Base-by-base conservation (phyloP, 2,329 filamentous ascomycete species). In the Pestalotiopsis sp. region DNA sequence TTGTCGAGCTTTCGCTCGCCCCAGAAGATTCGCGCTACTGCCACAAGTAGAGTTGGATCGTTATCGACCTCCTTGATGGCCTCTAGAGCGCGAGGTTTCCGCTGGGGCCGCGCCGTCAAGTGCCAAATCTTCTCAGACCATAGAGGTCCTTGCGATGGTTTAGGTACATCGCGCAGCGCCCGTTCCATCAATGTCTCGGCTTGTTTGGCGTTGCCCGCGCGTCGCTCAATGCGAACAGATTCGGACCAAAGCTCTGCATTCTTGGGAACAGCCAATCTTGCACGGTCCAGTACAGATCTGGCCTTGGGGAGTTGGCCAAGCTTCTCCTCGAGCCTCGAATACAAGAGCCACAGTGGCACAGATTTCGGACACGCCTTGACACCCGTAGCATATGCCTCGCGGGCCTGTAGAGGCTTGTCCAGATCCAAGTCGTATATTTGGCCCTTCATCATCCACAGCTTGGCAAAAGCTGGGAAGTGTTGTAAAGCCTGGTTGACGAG, bases 391-490 rank as follows among this genome's bases (percentile, higher is more conserved):
- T 96, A 98, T 0, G 95, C 94, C 79, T 98, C 94, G 61, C 96
- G 90, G 3, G 96, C 96, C 80, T 96, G 93, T 0, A 92, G 91
- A 14, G 92, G 83, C 82, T 94, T 94, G 74, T 89, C 91, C 61
- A 94, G 87, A 58, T 91, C 88, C 13, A 39, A 9, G 77, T 98
- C 93, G 84, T 99, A 99, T 71, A 98, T 96, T 78, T 99, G 96
- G 0, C 97, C 96, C 82, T 99, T 99, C 84, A 97, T 93, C 93
- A 98, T 98, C 92, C 95, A 98, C 27, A 99, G 86, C 81, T 98
- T 98, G 66, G 93, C 87, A 13, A 92, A 90, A 59, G 90, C 89
- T 0, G 96, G 95, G 83, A 97, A 99, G 11, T 93, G 87, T 72
- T 95, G 91, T 45, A 99, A 84, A 1, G 92, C 96, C 78, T 97